phyloP scores from a whole-genome alignment of 257 asterid species.

The Solanum etuberosum region DNA sequence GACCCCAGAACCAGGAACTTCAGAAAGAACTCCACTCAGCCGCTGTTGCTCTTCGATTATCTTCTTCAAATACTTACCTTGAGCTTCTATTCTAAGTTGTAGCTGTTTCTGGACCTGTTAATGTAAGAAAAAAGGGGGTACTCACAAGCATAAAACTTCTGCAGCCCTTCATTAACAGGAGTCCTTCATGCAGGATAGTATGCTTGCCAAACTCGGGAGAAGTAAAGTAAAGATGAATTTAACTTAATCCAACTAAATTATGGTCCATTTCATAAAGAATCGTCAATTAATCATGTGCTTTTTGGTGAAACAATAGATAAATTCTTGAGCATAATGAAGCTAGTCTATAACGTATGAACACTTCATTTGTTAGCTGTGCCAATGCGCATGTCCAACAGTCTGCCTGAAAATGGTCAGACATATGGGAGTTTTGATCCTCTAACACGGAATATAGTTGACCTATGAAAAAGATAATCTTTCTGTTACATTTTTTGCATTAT shows the following conservation, averaged over 20 bases:
- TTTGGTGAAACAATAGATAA: not conserved
- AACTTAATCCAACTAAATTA: too few relatives aligned
- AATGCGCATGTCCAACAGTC: not conserved
- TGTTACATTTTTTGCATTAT: not conserved
- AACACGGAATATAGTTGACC: not conserved
- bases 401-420: not conserved
- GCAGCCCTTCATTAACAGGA: too few relatives aligned
- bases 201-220: too few relatives aligned
- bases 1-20: constrained; percentile 39
- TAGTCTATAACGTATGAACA: not conserved
- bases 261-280: not conserved
- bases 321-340: not conserved
- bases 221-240: too few relatives aligned
- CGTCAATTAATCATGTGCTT: not conserved
- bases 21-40: constrained; percentile 63
- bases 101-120: constrained; percentile 90
- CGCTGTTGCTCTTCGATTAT: constrained; percentile 95
- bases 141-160: not conserved
- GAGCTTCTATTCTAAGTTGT: constrained; percentile 94
- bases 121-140: not conserved
- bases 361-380: not conserved
- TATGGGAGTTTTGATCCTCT: not conserved
- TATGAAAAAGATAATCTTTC: not conserved
- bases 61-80: constrained; percentile 91
- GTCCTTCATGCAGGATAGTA: too few relatives aligned